Evolutionary conservation across 805 yeast species (phyloP).

Genomic region (Candida lessepsii): DNA sequence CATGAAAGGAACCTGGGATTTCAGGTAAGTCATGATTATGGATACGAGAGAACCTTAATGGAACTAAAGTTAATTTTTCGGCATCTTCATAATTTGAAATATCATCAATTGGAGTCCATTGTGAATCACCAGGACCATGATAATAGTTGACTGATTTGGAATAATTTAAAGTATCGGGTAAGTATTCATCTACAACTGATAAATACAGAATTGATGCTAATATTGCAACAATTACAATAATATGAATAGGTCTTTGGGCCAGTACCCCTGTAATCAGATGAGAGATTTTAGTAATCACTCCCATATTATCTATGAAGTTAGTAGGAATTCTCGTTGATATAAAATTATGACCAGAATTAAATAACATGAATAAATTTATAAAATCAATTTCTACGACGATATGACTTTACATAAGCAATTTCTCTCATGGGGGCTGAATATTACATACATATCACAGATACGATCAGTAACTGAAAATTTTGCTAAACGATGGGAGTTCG

Average conservation of each 20-base stretch:
- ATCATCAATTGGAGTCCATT: slow-evolving; percentile 53
- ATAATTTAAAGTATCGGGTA: slow-evolving; percentile 42
- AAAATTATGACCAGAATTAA: no score
- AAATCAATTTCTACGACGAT: no score
- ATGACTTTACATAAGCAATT: no score
- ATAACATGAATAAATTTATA: no score
- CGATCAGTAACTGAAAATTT: slow-evolving; percentile 5
- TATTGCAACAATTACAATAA: slow-evolving; percentile 67
- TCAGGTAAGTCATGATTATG: slow-evolving; percentile 42
- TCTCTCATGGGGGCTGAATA: background rate
- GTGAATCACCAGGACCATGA: slow-evolving; percentile 37
- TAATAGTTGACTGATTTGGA: slow-evolving; percentile 25
- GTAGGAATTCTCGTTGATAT: slow-evolving; percentile 1
- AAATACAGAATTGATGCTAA: slow-evolving; percentile 80
- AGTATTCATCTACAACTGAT: slow-evolving; percentile 66
- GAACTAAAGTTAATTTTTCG: slow-evolving; percentile 49
- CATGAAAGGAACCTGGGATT: slow-evolving; percentile 37
- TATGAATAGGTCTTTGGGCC: slow-evolving; percentile 84
- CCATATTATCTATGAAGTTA: slow-evolving; percentile 5
- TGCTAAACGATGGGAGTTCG: slow-evolving; percentile 8
- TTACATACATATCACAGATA: slow-evolving; percentile 8
- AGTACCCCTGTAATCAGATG: slow-evolving; percentile 50
- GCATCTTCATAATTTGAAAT: slow-evolving; percentile 36
- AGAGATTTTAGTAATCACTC: slow-evolving; percentile 5
- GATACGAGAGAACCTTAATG: slow-evolving; percentile 54